These are phyloP conservation scores for Emmonsiellopsis sp. DNA, from an alignment of 2,329 filamentous ascomycete genomes.

Conservation along the genomic window DNA sequence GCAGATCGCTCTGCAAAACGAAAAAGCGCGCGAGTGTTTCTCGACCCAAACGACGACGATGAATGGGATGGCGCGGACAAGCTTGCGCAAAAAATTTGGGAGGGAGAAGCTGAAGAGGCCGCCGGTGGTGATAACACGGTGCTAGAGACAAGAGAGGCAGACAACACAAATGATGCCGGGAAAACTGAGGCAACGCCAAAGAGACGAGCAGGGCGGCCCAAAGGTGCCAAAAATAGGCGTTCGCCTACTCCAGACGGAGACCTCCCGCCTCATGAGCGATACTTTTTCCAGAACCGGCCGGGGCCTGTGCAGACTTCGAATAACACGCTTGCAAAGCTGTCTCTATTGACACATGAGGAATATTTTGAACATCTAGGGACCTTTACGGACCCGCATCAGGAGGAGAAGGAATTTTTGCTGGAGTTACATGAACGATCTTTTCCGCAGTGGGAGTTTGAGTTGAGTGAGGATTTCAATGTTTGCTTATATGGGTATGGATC, in stretches of 20 bases:
- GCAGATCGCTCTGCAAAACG: conserved; percentile 77
- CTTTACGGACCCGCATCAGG: conserved; percentile 58
- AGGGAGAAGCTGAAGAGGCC: conserved; percentile 21
- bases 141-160: conserved; percentile 13
- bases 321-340: conserved; percentile 67
- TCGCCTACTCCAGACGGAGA: conserved; percentile 74
- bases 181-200: conserved; percentile 16
- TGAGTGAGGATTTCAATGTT: conserved; percentile 75
- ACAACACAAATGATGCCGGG: conserved; percentile 18
- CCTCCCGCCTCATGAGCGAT: conserved; percentile 79
- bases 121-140: conserved; percentile 31
- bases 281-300: conserved; percentile 85
- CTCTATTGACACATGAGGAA: conserved; percentile 80
- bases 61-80: conserved; percentile 56
- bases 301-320: conserved; percentile 76
- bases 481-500: conserved; percentile 91
- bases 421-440: conserved; percentile 73
- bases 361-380: conserved; percentile 65
- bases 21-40: conserved; percentile 71
- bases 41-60: conserved; percentile 63
- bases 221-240: conserved; percentile 49
- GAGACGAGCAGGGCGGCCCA: conserved; percentile 38
- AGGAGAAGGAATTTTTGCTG: conserved; percentile 62
- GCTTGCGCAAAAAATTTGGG: conserved; percentile 60
- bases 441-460: conserved; percentile 85